These are phyloP conservation scores for Galeopsis tetrahit DNA, from an alignment of 257 asterid species.

Conservation along the genomic window DNA sequence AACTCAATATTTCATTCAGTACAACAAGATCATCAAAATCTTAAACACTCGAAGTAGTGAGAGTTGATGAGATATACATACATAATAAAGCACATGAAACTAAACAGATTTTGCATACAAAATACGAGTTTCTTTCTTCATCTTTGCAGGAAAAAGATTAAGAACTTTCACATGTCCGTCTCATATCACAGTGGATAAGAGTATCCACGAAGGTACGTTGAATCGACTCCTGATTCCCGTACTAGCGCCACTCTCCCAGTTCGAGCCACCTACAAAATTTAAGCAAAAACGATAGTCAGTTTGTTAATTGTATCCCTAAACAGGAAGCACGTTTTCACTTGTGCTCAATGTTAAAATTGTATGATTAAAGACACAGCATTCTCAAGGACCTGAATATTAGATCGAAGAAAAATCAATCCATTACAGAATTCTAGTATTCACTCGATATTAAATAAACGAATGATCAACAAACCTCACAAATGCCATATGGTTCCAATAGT, in stretches of 20 bases:
- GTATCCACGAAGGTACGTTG: conserved; percentile 84
- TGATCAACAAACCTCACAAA: conserved; percentile 77
- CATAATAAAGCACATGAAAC: conserved; percentile 12
- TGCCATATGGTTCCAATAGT: conserved; percentile 90
- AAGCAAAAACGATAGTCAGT: not conserved
- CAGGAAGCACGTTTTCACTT: not conserved
- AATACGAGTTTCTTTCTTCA: not conserved
- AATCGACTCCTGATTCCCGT: conserved; percentile 91
- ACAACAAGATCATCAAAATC: not conserved
- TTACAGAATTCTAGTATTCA: not conserved
- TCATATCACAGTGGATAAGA: conserved; percentile 58
- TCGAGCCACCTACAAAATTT: conserved; percentile 73
- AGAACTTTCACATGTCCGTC: not conserved
- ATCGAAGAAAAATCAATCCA: not conserved
- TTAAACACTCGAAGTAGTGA: not conserved
- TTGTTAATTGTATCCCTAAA: not conserved
- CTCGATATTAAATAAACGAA: conserved; percentile 2
- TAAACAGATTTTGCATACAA: conserved; percentile 7
- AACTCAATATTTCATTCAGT: not conserved
- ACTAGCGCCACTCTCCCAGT: conserved; percentile 85
- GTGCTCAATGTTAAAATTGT: not conserved
- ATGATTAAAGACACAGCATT: not conserved
- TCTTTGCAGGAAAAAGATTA: not conserved
- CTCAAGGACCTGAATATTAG: not conserved
- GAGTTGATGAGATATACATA: not conserved